A percentile compares a stretch with the other conserved stretches of the same genome.
phyloP scores from a whole-genome alignment of 345 rosid species.

The Carallia brachiata region DNA sequence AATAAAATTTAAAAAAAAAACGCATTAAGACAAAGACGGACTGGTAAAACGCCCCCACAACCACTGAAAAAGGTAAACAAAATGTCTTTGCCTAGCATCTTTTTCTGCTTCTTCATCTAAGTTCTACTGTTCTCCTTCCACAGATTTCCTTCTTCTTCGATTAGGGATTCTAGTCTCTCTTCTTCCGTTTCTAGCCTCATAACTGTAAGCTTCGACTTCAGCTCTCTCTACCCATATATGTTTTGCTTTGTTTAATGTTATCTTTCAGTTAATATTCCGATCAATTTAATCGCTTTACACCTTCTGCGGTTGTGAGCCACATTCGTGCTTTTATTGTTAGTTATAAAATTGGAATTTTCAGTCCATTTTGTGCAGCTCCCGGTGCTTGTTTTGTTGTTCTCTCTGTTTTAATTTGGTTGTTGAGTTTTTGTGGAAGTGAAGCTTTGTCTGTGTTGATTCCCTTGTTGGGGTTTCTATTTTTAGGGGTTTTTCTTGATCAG shows the following conservation, averaged over 20 bases:
- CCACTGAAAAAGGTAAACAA: slow-evolving; percentile 11
- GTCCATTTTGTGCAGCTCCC: background rate
- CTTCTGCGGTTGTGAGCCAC: slow-evolving; percentile 3
- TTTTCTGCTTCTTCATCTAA: background rate
- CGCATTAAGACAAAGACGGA: slow-evolving; percentile 16
- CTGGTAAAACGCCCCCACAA: slow-evolving; percentile 14
- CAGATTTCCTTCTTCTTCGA: slow-evolving; percentile 15
- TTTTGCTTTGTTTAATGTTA: background rate
- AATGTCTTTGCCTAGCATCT: slow-evolving; percentile 19
- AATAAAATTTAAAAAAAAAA: background rate
- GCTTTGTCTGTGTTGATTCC: background rate
- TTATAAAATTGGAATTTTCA: slow-evolving; percentile 1
- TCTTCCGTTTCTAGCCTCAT: background rate
- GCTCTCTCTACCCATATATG: background rate
- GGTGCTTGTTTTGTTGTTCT: background rate
- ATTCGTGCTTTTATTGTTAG: slow-evolving; percentile 7
- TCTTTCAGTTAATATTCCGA: background rate
- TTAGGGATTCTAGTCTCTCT: slow-evolving; percentile 21
- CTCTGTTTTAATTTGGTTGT: background rate
- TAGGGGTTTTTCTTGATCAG: slow-evolving; percentile 10
- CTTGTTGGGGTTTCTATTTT: slow-evolving; percentile 6
- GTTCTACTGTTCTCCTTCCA: slow-evolving; percentile 10
- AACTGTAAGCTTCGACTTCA: slow-evolving; percentile 27
- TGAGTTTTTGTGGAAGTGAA: background rate
- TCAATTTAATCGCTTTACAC: slow-evolving; percentile 5